phyloP scores from a whole-genome alignment of 164 flowering plant species.

The Houttuynia cordata region DNA sequence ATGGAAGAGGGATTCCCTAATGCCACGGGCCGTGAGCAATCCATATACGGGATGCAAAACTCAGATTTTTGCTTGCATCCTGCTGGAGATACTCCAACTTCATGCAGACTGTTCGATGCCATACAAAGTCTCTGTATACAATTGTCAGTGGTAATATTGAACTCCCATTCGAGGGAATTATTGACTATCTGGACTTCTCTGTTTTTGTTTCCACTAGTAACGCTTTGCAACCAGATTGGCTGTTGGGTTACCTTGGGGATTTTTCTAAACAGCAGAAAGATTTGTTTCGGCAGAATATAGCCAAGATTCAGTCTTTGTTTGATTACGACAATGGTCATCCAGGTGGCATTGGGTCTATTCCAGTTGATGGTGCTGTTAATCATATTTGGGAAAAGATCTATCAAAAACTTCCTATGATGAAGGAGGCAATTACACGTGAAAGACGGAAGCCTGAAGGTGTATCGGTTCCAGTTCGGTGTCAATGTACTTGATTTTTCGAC shows the following conservation, averaged over 20 bases:
- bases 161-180: slow-evolving; percentile 89
- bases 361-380: slow-evolving; percentile 76
- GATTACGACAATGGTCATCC: slow-evolving; percentile 64
- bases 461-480: slow-evolving; percentile 68
- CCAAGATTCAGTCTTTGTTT: slow-evolving; percentile 53
- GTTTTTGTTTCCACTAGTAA: slow-evolving; percentile 62
- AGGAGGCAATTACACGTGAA: slow-evolving; percentile 62
- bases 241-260: slow-evolving; percentile 47
- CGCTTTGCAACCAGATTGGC: slow-evolving; percentile 72
- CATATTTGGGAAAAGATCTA: slow-evolving; percentile 78
- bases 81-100: slow-evolving; percentile 95
- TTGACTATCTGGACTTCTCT: slow-evolving; percentile 71
- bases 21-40: slow-evolving; percentile 85
- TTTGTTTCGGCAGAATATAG: slow-evolving; percentile 47
- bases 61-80: slow-evolving; percentile 97
- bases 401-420: slow-evolving; percentile 71
- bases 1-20: slow-evolving; percentile 99
- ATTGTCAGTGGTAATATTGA: slow-evolving; percentile 81
- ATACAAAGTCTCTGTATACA: slow-evolving; percentile 84
- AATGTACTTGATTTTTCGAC: slow-evolving; percentile 37
- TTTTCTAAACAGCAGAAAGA: slow-evolving; percentile 40
- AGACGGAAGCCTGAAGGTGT: slow-evolving; percentile 65
- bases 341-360: slow-evolving; percentile 73
- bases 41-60: slow-evolving; percentile 81
- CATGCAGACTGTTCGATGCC: slow-evolving; percentile 94